Conservation (phyloP, 768 basidiomycete genomes). For the Crepidotus variabilis region DNA sequence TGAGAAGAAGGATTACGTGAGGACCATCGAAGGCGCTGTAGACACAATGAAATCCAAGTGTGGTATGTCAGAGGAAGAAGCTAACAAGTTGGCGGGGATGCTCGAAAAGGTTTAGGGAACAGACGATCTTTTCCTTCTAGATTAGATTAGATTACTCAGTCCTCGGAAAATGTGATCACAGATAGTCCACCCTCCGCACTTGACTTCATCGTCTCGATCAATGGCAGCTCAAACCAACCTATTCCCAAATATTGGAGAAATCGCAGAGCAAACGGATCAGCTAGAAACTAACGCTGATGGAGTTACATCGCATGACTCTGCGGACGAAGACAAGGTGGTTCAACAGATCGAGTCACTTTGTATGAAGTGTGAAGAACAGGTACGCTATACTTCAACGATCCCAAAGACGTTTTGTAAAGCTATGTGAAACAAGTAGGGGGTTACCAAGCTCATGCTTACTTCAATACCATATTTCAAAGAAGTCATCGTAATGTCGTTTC, state of each 20-base stretch:
- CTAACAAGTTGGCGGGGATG: background rate
- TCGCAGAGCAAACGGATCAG: slow-evolving; percentile 20
- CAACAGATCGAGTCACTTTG: slow-evolving; percentile 90
- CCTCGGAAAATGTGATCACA: background rate
- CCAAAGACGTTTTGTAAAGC: background rate
- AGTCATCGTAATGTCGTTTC: slow-evolving; percentile 94
- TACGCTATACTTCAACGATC: slow-evolving; percentile 25
- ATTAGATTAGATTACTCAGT: background rate
- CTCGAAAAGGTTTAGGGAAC: background rate
- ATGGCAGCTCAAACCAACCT: slow-evolving; percentile 24
- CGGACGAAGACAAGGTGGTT: slow-evolving; percentile 62
- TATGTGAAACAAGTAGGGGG: slow-evolving; percentile 55
- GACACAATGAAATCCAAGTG: background rate
- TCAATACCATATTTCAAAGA: slow-evolving; percentile 94
- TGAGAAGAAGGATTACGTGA: background rate
- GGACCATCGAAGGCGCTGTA: background rate
- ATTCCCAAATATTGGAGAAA: slow-evolving; percentile 54
- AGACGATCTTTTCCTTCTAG: background rate
- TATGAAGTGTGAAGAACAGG: slow-evolving; percentile 92
- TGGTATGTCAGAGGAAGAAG: background rate
- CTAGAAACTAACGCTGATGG: slow-evolving; percentile 48
- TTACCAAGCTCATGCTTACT: slow-evolving; percentile 84
- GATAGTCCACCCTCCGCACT: background rate
- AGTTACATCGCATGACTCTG: slow-evolving; percentile 19
- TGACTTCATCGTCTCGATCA: background rate